Evolutionary conservation across 2,329 filamentous ascomycete species (phyloP).

Genomic region (Stemphylium lycopersici): DNA sequence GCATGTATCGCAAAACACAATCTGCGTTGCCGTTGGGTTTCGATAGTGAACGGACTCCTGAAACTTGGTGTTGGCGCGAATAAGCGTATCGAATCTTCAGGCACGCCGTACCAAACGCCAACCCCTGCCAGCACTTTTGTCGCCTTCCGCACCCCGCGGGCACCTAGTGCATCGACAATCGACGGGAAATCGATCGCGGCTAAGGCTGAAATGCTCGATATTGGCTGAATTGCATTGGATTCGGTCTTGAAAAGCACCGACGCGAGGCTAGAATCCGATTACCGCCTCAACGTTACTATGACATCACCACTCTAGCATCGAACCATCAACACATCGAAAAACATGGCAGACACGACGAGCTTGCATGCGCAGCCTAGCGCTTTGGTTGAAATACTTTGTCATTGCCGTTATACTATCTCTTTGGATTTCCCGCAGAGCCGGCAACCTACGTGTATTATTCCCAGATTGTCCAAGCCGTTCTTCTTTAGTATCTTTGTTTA

Average conservation of each 20-base stretch:
- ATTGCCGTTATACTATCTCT: conserved; percentile 4
- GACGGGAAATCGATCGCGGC: conserved; percentile 2
- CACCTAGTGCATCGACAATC: conserved; percentile 11
- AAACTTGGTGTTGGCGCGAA: background rate
- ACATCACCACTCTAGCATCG: conserved; percentile 28
- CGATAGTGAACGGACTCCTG: background rate
- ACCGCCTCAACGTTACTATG: conserved; percentile 13
- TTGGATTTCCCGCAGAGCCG: background rate
- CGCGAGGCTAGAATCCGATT: conserved; percentile 15
- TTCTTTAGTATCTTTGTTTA: background rate
- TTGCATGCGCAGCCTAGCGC: conserved; percentile 8
- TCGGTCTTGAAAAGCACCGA: conserved; percentile 23
- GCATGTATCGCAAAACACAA: background rate
- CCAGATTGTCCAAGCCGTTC: conserved; percentile 1
- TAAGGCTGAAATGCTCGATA: conserved; percentile 19
- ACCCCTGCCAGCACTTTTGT: background rate
- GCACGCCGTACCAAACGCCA: background rate
- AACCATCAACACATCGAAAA: conserved; percentile 12
- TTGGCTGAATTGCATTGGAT: conserved; percentile 16
- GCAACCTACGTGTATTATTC: conserved; percentile 2
- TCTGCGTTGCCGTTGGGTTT: background rate
- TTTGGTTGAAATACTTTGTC: background rate
- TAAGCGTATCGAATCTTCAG: background rate
- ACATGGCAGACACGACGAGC: conserved; percentile 14
- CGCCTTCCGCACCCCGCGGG: conserved; percentile 15